Evolutionary conservation across 2,329 filamentous ascomycete species (phyloP), one percentile per base, ranked within the genome.

Genomic region (Arachnopeziza araneosa): DNA sequence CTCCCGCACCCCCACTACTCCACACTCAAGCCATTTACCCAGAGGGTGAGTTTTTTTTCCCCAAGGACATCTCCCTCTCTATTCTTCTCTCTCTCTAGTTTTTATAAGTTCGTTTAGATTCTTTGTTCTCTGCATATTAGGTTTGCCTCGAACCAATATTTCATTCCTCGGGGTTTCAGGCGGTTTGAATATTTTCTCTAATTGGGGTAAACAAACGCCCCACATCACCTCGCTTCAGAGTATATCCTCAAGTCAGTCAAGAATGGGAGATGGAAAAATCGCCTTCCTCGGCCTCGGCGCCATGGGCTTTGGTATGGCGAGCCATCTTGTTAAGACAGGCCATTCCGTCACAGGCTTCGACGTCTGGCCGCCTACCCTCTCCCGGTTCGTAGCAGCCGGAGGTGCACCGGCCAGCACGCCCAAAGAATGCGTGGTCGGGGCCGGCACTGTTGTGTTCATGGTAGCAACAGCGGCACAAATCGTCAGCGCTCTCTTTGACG

Each of bases 281-380:
- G 66, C 66, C 52, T 68, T 68, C 54, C 59, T 68, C 1, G 89
- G 89, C 77, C 85, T 92, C 2, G 89, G 89, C 59, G 88, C 88
- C 74, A 91, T 91, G 89, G 89, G 89, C 70, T 89, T 90, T 72
- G 89, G 89, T 71, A 91, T 92, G 88, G 89, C 89, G 64, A 89
- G 83, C 61, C 82, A 91, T 70, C 82, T 92, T 52, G 78, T 91
- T 68, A 84, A 85, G 66, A 76, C 82, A 64, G 86, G 86, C 60
- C 89, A 87, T 73, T 62, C 76, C 24, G 87, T 91, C 24, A 86
- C 83, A 23, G 88, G 88, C 59, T 91, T 85, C 71, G 89, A 92
- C 69, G 82, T 91, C 50, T 90, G 83, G 76, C 76, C 77, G 1
- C 85, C 87, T 6, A 85, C 87, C 0, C 79, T 91, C 36, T 82